Base-by-base conservation (phyloP, 129 eudicot species). In the Smallanthus sonchifolius region DNA sequence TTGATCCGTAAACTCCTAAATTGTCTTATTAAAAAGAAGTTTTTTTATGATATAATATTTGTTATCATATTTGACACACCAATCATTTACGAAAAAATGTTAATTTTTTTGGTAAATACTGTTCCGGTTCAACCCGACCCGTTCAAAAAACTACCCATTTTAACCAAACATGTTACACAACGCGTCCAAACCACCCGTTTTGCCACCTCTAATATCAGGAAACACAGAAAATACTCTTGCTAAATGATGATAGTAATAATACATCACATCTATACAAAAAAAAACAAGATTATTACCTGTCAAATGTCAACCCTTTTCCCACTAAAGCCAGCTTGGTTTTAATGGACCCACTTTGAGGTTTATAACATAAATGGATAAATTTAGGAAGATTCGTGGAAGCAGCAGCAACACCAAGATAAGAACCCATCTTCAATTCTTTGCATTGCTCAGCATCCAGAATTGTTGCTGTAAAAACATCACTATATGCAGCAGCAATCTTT, bases 281-380 rank as follows among this genome's bases (percentile, higher is more conserved):
- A 59, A 74, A 43, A 69, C 51, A 15, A 74, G 3, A 63, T 36
- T 40, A 28, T 77, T 62, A 91, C 99, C 99, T 88, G 88, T 94
- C 99, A 85, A 91, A 94, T 17, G 97, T 94, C 86, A 94, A 86
- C 49, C 99, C 99, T 74, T 94, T 94, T 45, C 99, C 99, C 62
- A 94, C 96, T 45, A 94, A 82, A 61, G 88, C 99, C 72, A 94
- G 80, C 71, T 94, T 94, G 76, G 87, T 84, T 85, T 86, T 88
- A 56, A 84, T 76, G 55, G 83, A 69, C 60, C 99, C 97, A 65
- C 73, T 70, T 45, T 84, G 84, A 65, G 99, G 97, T 79, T 85
- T 94, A 84, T 91, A 94, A 59, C 93, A 85, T 51, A 94, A 81
- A 85, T 94, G 99, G 47, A 94, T 94, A 76, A 94, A 94, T 69